Percentiles rank a stretch among this genome's conserved stretches.
Evolutionary conservation across 495 filamentous ascomycete species (phyloP).

Genomic region (Pyrenopolyporus hunteri): DNA sequence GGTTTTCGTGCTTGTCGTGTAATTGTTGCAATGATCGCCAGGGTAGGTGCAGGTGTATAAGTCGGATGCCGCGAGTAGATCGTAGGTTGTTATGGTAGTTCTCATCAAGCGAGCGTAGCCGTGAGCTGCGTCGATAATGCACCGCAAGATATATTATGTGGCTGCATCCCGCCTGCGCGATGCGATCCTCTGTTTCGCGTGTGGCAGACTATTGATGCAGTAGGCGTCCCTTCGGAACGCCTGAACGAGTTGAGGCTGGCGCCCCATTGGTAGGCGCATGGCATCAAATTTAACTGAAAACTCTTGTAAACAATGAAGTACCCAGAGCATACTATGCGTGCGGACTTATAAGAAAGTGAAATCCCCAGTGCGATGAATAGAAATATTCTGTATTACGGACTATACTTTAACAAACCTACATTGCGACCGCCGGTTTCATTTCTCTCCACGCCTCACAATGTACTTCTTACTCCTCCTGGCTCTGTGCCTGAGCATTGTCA

Average conservation of each 20-base stretch:
- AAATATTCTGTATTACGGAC: neutral
- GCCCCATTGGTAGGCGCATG: too few relatives aligned
- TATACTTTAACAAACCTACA: neutral
- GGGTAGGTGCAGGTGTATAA: slow-evolving; percentile 6
- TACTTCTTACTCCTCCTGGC: slow-evolving; percentile 1
- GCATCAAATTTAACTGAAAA: too few relatives aligned
- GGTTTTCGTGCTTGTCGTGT: slow-evolving; percentile 3
- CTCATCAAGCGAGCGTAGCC: neutral
- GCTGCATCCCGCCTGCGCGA: neutral
- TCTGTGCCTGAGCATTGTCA: slow-evolving; percentile 7
- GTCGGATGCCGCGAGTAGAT: neutral
- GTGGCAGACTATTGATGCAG: slow-evolving; percentile 21
- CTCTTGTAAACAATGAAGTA: too few relatives aligned
- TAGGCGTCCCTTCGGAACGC: too few relatives aligned
- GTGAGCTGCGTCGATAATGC: neutral
- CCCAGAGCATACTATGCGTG: too few relatives aligned
- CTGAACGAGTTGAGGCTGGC: too few relatives aligned
- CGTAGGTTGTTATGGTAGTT: neutral
- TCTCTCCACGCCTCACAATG: slow-evolving; percentile 16
- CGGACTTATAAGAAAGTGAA: neutral
- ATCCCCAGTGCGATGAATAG: neutral
- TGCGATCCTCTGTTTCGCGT: slow-evolving; percentile 2
- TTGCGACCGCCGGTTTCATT: neutral
- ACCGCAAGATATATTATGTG: neutral
- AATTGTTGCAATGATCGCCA: neutral